Evolutionary conservation across 495 filamentous ascomycete genomes (phyloP).

Genomic region (Articulospora tetracladia): DNA sequence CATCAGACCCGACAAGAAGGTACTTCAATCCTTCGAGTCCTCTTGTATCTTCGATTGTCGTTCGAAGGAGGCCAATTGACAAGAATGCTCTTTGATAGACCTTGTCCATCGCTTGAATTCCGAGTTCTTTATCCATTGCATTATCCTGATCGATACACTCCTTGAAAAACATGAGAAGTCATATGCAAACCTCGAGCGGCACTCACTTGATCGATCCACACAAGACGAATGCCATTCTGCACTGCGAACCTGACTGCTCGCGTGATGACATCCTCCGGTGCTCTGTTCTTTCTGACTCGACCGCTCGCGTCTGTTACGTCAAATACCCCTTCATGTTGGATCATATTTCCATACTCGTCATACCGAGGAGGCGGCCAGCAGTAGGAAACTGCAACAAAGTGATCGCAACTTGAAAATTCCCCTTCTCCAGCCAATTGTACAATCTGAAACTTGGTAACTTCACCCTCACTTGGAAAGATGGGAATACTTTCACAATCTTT

Average conservation of each 20-base stretch:
- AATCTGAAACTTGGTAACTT: neutral
- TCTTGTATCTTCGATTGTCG: neutral
- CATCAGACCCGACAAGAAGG: neutral
- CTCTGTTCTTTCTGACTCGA: neutral
- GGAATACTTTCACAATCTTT: neutral
- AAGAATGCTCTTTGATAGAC: conserved; percentile 1
- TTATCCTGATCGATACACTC: conserved; percentile 1
- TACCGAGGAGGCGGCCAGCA: neutral
- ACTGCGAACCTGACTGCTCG: neutral
- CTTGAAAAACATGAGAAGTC: neutral
- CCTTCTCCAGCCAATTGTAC: neutral
- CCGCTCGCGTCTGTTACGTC: neutral
- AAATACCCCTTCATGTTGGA: neutral
- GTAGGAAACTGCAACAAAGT: conserved; percentile 1
- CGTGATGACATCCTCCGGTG: neutral
- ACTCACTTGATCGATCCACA: conserved; percentile 4
- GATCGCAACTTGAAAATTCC: neutral
- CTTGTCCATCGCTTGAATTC: conserved; percentile 1
- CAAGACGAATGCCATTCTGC: neutral
- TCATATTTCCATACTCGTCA: neutral
- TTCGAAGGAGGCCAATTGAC: neutral
- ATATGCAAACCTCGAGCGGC: neutral
- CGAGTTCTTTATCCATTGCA: neutral
- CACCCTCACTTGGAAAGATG: neutral
- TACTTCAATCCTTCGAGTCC: neutral